Conservation (phyloP, 805 yeast genomes). For the Candida orba region DNA sequence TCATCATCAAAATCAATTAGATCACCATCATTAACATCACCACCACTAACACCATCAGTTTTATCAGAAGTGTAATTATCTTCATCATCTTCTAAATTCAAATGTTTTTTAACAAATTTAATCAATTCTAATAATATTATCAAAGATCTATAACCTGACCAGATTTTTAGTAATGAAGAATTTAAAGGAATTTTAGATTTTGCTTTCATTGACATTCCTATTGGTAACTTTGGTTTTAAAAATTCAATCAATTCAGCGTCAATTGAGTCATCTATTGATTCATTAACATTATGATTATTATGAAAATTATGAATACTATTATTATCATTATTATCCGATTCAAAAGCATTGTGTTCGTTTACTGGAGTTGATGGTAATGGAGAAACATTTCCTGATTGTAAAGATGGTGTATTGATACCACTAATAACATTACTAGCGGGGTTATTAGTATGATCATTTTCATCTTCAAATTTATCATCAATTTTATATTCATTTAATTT, state of each 20-base stretch:
- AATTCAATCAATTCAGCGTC: slow-evolving; percentile 29
- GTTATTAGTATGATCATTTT: background rate
- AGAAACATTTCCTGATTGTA: slow-evolving; percentile 5
- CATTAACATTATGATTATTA: slow-evolving; percentile 5
- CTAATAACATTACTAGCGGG: background rate
- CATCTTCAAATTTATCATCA: slow-evolving; percentile 1
- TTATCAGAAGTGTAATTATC: no score
- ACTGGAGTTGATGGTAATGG: slow-evolving; percentile 5
- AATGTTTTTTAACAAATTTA: slow-evolving; percentile 13
- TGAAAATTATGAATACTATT: slow-evolving; percentile 5
- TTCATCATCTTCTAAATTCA: background rate
- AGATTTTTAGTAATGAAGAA: slow-evolving; percentile 40
- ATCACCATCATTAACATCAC: no score
- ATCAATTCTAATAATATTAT: slow-evolving; percentile 33
- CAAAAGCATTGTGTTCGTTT: background rate
- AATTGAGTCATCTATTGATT: slow-evolving; percentile 1
- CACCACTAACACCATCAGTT: no score
- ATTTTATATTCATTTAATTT: slow-evolving; percentile 6
- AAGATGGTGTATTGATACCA: background rate
- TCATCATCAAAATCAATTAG: no score
- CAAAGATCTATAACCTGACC: slow-evolving; percentile 48
- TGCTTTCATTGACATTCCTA: slow-evolving; percentile 55
- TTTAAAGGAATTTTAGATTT: slow-evolving; percentile 45
- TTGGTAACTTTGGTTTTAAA: slow-evolving; percentile 43
- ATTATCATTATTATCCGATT: background rate